Base-by-base conservation (phyloP, 805 yeast species). In the Alloascoidea hylecoeti region DNA sequence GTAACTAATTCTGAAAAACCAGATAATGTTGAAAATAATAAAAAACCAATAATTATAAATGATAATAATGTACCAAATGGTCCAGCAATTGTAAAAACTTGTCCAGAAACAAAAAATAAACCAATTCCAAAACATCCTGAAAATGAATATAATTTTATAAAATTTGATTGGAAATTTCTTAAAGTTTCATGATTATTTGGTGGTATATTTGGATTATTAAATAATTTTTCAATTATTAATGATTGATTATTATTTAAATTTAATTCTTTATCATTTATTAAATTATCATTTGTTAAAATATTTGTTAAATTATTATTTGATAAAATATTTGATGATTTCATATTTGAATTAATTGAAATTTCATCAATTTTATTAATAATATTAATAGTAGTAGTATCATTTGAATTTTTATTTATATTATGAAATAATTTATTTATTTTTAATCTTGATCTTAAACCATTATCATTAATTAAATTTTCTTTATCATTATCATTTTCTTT, bases 1-100 rank as follows among this genome's bases (percentile, higher is more conserved):
- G 78, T 71, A 4, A 72, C 74, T 75, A 72, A 72, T 48, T 72
- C 78, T 51, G 77, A 71, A 46, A 70, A 72, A 2, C 76, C 70
- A 17, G 70, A 55, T 60, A 72, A 68, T 2, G 78, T 70, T 4
- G 70, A 63, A 17, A 71, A 46, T 3, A 72, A 76, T 5, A 72
- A 56, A 2, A 63, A 43, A 0, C 77, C 78, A 36, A 73, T 61
- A 6, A 71, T 48, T 1, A 58, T 39, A 46, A 69, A 72, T 6
- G 77, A 75, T 32, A 72, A 40, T 2, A 72, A 48, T 13, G 75
- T 64, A 1, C 78, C 78, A 38, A 72, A 57, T 1, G 77, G 77
- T 2, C 78, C 78, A 3, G 76, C 76, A 15, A 71, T 69, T 3
- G 70, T 56, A 37, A 72, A 58, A 1, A 75, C 75, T 43, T 72